phyloP scores from a whole-genome alignment of 1,139 yeast genomes.

The Scheffersomyces insectosa region DNA sequence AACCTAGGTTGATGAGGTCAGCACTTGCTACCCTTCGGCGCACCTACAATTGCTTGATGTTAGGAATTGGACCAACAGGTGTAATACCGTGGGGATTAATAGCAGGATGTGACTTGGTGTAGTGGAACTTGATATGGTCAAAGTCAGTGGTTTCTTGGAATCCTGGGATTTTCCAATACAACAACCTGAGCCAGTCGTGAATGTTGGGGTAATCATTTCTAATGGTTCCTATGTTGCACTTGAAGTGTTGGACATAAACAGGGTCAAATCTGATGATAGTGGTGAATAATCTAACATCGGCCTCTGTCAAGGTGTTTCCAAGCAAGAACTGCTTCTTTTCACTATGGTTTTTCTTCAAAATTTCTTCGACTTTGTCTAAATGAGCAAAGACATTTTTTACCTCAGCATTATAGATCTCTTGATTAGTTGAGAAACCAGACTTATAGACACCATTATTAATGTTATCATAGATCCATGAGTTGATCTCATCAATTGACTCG shows the following conservation, averaged over 20 bases:
- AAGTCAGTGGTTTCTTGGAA: conserved; percentile 81
- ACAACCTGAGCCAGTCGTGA: conserved; percentile 75
- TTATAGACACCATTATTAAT: conserved; percentile 96
- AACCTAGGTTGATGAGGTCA: no score
- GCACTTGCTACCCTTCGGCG: no score
- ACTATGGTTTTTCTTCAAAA: conserved; percentile 51
- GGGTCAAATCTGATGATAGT: conserved; percentile 86
- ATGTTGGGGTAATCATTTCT: conserved; percentile 78
- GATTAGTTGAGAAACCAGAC: conserved; percentile 84
- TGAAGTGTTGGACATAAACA: conserved; percentile 91
- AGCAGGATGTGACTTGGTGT: conserved; percentile 76
- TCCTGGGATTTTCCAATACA: conserved; percentile 83
- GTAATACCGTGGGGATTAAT: conserved; percentile 85
- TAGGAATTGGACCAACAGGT: conserved; percentile 86
- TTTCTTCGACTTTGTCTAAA: conserved; percentile 72
- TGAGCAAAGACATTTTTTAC: conserved; percentile 65
- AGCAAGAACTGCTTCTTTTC: conserved; percentile 48
- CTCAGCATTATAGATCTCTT: conserved; percentile 77
- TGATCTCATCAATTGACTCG: conserved; percentile 68
- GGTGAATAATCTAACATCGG: conserved; percentile 82
- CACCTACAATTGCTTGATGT: conserved; percentile 45
- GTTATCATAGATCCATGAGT: conserved; percentile 80
- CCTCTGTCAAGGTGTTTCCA: conserved; percentile 78
- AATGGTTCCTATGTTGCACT: conserved; percentile 83
- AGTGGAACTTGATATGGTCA: conserved; percentile 87